Evolutionary conservation across 495 filamentous ascomycete species (phyloP).

Genomic region (Neurospora sp.): DNA sequence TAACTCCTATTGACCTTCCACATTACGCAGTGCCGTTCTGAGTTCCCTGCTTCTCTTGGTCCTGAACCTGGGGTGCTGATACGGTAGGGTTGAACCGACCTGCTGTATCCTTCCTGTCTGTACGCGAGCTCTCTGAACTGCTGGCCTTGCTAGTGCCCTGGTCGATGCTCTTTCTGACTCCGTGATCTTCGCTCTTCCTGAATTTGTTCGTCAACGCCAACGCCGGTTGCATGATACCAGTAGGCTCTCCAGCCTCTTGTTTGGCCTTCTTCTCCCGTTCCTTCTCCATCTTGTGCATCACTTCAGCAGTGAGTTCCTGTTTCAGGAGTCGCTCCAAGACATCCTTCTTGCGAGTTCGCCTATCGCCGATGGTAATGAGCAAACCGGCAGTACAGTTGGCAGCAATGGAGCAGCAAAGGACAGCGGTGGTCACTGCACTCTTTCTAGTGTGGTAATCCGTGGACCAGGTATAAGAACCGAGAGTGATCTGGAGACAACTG

Average conservation of each 20-base stretch:
- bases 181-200: neutral
- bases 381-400: constrained; percentile 64
- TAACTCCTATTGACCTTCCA: neutral
- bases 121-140: neutral
- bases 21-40: neutral
- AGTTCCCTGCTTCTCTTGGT: neutral
- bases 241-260: constrained; percentile 1
- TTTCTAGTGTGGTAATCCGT: constrained; percentile 54
- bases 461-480: constrained; percentile 64
- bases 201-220: neutral
- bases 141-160: neutral
- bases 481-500: constrained; percentile 61
- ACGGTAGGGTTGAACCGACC: neutral
- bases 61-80: neutral
- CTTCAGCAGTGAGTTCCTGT: constrained; percentile 62
- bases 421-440: constrained; percentile 63
- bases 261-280: constrained; percentile 32
- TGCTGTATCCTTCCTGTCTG: neutral
- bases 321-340: constrained; percentile 63
- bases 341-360: constrained; percentile 68
- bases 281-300: constrained; percentile 61
- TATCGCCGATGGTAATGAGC: constrained; percentile 61
- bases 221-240: neutral
- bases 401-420: constrained; percentile 64
- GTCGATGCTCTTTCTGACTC: neutral